Percentiles rank a stretch among this genome's conserved stretches.
These are phyloP conservation scores for Pezicula rhizophila DNA, from an alignment of 2,329 filamentous ascomycete genomes.

Conservation along the genomic window DNA sequence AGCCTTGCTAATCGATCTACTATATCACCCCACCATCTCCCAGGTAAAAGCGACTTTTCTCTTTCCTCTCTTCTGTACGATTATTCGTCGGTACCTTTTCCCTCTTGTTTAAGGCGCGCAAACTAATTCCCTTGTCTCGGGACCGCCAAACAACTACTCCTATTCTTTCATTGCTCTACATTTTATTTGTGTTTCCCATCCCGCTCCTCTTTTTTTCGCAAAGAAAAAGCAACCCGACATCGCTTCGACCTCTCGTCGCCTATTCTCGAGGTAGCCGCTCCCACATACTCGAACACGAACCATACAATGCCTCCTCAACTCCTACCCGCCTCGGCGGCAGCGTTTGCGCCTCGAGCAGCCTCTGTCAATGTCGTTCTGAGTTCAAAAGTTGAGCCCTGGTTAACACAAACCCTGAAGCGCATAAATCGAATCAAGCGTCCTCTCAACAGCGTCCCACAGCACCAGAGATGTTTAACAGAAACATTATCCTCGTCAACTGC, in stretches of 20 bases:
- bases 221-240: slow-evolving; percentile 6
- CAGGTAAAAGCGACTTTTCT: slow-evolving; percentile 6
- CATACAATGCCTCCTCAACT: slow-evolving; percentile 78
- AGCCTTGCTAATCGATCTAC: slow-evolving; percentile 4
- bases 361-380: slow-evolving; percentile 92
- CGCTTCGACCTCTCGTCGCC: slow-evolving; percentile 3
- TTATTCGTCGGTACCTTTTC: slow-evolving; percentile 49
- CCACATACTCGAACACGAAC: slow-evolving; percentile 6
- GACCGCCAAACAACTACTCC: slow-evolving; percentile 38
- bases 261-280: slow-evolving; percentile 13
- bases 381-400: slow-evolving; percentile 90
- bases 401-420: slow-evolving; percentile 93
- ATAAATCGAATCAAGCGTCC: slow-evolving; percentile 96
- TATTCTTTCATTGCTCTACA: slow-evolving; percentile 38
- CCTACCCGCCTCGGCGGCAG: slow-evolving; percentile 89
- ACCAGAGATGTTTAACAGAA: slow-evolving; percentile 92
- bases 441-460: slow-evolving; percentile 92
- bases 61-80: slow-evolving; percentile 46
- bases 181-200: slow-evolving; percentile 32
- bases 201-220: slow-evolving; percentile 26
- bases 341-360: slow-evolving; percentile 84
- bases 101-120: slow-evolving; percentile 54
- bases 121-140: slow-evolving; percentile 50
- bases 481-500: slow-evolving; percentile 83
- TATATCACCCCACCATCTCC: slow-evolving; percentile 17